Base-by-base conservation (phyloP, 106 monocot genomes). In the Iris macrosiphon region DNA sequence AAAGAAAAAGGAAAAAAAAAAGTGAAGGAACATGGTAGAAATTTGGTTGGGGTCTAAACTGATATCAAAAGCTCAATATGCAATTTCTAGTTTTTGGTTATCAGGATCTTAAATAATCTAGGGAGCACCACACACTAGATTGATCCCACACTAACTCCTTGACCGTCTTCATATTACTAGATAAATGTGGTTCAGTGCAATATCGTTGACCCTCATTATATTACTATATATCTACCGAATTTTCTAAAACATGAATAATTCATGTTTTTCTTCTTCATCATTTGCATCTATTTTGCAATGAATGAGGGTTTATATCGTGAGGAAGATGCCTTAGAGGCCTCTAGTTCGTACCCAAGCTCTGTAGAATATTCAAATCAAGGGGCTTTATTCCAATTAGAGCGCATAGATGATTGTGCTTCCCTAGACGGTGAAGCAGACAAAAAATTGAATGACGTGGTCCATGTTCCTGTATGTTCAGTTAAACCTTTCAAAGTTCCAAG, bases 361-460 rank as follows among this genome's bases (percentile, higher is more conserved):
- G 69, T 27, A 19, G 75, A 78, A 23, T 70, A 66, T 6, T 50
- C 38, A 12, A 22, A 58, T 66, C 71, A 62, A 49, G 57, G 56
- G 18, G 63, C 75, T 17, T 35, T 13, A 9, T 51, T 52, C 24
- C 68, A 34, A 27, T 53, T 79, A 23, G 86, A 92, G 27, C 55
- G 69, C 31, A 33, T 49, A 20, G 82, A 85, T 73, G 79, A 85
- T 19, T 83, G 64, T 60, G 72, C 47, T 40, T 28, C 37, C 11
- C 42, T 82, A 35, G 92, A 87, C 72, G 82, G 82, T 52, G 85
- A 85, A 75, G 91, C 86, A 33, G 78, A 79, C 29, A 82, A 79
- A 59, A 78, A 82, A 48, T 68, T 92, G 51, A 63, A 82, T 56
- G 69, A 79, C n/a, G 72, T 92, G 73, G 72, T 79, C 57, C 67